Conservation (phyloP, 176 grass and related monocot species). For the Aegilops bicornis region DNA sequence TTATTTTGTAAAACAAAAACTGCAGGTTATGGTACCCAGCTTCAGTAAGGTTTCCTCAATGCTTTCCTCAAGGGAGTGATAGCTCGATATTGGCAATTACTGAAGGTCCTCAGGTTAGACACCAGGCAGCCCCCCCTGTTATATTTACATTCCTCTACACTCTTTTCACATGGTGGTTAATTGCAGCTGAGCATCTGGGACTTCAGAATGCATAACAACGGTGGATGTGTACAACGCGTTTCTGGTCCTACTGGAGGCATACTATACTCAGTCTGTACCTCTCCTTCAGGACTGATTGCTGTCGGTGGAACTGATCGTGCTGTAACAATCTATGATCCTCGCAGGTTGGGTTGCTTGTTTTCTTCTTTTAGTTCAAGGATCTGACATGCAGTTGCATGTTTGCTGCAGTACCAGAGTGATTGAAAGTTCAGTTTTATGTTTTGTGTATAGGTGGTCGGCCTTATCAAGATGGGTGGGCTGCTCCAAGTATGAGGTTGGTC, state of each 20-base stretch:
- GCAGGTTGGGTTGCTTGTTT: constrained; percentile 49
- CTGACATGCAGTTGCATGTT: not conserved
- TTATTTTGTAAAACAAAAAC: constrained; percentile 22
- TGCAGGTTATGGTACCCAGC: constrained; percentile 88
- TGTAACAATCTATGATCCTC: constrained; percentile 79
- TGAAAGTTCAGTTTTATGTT: constrained; percentile 13
- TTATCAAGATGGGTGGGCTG: constrained; percentile 87
- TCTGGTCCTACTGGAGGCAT: constrained; percentile 65
- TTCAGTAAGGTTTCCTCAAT: constrained; percentile 65
- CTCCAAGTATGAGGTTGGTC: constrained; percentile 93
- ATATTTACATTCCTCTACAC: not conserved
- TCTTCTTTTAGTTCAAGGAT: constrained; percentile 13
- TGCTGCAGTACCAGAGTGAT: not conserved
- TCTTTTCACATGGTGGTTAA: constrained; percentile 28
- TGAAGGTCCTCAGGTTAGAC: constrained; percentile 90
- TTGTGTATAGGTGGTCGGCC: constrained; percentile 72
- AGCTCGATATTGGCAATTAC: constrained; percentile 67
- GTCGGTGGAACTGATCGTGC: constrained; percentile 77
- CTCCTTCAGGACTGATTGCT: constrained; percentile 60
- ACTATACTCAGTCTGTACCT: constrained; percentile 71
- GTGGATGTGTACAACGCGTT: constrained; percentile 72
- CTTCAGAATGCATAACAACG: constrained; percentile 76
- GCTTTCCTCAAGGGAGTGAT: constrained; percentile 48
- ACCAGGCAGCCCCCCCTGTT: not conserved
- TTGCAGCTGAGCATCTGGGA: constrained; percentile 94